These are phyloP conservation scores for Orychophragmus violaceus DNA, from an alignment of 345 rosid species.

Conservation along the genomic window DNA sequence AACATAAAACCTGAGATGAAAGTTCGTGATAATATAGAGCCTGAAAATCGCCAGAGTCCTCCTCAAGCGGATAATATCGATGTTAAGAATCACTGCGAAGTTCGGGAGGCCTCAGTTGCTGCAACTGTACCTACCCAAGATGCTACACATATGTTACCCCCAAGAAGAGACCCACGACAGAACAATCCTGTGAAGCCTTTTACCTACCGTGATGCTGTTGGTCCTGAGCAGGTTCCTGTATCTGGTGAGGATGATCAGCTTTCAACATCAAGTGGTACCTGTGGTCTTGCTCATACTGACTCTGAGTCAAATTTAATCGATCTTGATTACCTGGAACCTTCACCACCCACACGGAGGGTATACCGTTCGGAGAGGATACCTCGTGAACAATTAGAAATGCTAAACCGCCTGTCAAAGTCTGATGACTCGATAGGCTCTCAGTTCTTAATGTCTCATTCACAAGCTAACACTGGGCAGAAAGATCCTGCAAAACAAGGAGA, in stretches of 20 bases:
- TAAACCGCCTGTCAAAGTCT: conserved; percentile 78
- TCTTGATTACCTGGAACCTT: conserved; percentile 46
- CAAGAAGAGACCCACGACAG: conserved; percentile 30
- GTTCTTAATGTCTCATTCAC: conserved; percentile 62
- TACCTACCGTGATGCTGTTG: conserved; percentile 39
- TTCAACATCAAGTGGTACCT: conserved; percentile 36
- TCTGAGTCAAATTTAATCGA: conserved; percentile 48
- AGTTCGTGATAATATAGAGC: conserved; percentile 30
- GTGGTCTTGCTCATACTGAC: conserved; percentile 41
- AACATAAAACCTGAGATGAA: conserved; percentile 36
- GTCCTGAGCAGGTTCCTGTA: conserved; percentile 33
- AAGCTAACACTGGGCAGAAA: conserved; percentile 44
- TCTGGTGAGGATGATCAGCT: conserved; percentile 41
- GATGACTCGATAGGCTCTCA: conserved; percentile 66
- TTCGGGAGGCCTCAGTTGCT: conserved; percentile 32
- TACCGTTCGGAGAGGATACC: conserved; percentile 80
- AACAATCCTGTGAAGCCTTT: conserved; percentile 34
- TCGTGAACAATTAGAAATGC: conserved; percentile 69
- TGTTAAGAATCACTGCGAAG: conserved; percentile 30
- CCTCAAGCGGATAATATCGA: conserved; percentile 31
- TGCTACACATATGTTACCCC: conserved; percentile 28
- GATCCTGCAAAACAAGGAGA: conserved; percentile 43
- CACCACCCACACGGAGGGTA: conserved; percentile 50
- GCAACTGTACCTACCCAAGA: conserved; percentile 33
- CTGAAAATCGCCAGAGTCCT: conserved; percentile 30